Base-by-base conservation (phyloP, 192 early-diverging fungal species). In the Backusella circina region DNA sequence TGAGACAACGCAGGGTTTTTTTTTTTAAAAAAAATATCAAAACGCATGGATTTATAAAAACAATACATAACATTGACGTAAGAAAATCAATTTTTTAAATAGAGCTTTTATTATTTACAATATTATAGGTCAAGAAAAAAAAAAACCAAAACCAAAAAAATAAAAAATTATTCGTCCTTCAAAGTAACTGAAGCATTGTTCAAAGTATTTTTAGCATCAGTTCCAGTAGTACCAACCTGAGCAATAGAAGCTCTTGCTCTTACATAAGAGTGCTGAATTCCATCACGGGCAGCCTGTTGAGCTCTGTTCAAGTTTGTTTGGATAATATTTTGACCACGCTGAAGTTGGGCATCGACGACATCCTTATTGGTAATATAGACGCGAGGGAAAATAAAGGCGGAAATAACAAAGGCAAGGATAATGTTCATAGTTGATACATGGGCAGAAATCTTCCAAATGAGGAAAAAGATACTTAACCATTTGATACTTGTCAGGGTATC, bases 141-240 rank as follows among this genome's bases (percentile, higher is more conserved):
- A 47, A 13, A 47, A 47, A 18, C n/a, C n/a, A 47, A 47, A 47
- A 47, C 7, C 3, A 47, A 18, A 51, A 21, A 51, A 54, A 51
- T 18, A 23, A 23, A 61, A 61, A 15, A 26, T 79, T 51, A 79
- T 7, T 79, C 73, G 9, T 71, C 67, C 67, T 79, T 79, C 8
- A 61, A 13, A 8, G 71, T 66, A 12, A 79, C 67, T 10, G 72
- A 70, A 23, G 65, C 67, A 7, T 41, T 61, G 9, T 73, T 70
- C 37, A 79, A 37, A 18, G 77, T 79, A 16, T 79, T 79, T 31
- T 67, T 70, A 7, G 77, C 77, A 74, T 79, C 77, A 2, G 77
- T 79, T 33, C 73, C 77, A 71, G 72, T 79, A n/a, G 77, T 79
- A 50, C 77, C 77, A 23, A 70, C 57, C 3, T 74, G 77, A 15